Evolutionary conservation across 805 yeast genomes (phyloP).

Genomic region (Candida pseudofarinosa): DNA sequence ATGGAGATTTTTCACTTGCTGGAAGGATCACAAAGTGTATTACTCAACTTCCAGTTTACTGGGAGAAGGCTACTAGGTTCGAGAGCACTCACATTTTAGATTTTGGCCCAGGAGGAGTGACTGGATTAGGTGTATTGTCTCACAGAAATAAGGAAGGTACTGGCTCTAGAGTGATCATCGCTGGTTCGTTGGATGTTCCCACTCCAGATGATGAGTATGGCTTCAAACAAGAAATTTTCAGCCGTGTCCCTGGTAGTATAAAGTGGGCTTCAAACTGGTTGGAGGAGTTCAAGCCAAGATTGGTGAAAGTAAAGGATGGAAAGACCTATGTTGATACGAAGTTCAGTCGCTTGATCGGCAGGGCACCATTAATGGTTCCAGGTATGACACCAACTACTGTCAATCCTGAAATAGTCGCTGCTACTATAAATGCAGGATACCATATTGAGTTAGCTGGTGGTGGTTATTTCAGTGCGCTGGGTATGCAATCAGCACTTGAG

Average conservation of each 20-base stretch:
- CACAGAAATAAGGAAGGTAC: slow-evolving; percentile 98
- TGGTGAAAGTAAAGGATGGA: slow-evolving; percentile 68
- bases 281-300: slow-evolving; percentile 78
- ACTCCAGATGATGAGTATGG: slow-evolving; percentile 82
- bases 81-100: slow-evolving; percentile 85
- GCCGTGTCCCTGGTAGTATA: slow-evolving; percentile 57
- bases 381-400: slow-evolving; percentile 99
- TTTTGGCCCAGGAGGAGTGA: slow-evolving; percentile 98
- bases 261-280: slow-evolving; percentile 91
- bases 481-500: slow-evolving; percentile 72
- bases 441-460: slow-evolving; percentile 99
- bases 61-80: slow-evolving; percentile 88
- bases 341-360: slow-evolving; percentile 85
- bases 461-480: slow-evolving; percentile 79
- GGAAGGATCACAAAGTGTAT: slow-evolving; percentile 71
- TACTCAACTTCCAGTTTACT: slow-evolving; percentile 84
- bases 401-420: slow-evolving; percentile 88
- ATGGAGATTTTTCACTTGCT: neutral
- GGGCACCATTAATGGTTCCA: slow-evolving; percentile 95
- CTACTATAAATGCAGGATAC: slow-evolving; percentile 93
- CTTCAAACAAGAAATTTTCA: slow-evolving; percentile 91
- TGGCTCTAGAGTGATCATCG: slow-evolving; percentile 90
- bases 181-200: slow-evolving; percentile 75
- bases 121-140: slow-evolving; percentile 94
- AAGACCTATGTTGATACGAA: slow-evolving; percentile 88